These are phyloP conservation scores for Ustilago hordei DNA, from an alignment of 1,284 basidiomycete genomes.

Conservation along the genomic window DNA sequence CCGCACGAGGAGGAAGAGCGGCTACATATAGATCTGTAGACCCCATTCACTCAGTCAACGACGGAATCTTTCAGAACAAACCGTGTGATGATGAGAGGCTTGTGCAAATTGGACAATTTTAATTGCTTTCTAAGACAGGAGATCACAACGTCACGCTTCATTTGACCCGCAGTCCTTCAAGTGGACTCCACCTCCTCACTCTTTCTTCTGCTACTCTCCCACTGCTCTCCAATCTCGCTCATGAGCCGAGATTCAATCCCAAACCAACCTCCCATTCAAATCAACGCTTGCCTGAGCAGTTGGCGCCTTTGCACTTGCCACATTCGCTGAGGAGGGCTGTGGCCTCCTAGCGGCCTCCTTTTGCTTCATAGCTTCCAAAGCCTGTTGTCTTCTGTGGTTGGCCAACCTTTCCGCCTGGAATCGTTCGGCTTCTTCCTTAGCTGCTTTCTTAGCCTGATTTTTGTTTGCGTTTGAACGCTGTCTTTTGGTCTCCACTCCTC, in stretches of 20 bases:
- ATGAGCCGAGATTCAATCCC: conserved; percentile 27
- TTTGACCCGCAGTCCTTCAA: too few species aligned
- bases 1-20: not conserved
- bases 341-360: conserved; percentile 31
- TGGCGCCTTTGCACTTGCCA: conserved; percentile 12
- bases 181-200: not conserved
- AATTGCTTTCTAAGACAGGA: not conserved
- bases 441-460: conserved; percentile 52
- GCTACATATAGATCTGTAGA: conserved; percentile 9
- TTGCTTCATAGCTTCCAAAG: conserved; percentile 31
- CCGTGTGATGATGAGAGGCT: not conserved
- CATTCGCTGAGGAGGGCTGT: conserved; percentile 16
- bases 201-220: not conserved
- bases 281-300: conserved; percentile 46
- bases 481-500: conserved; percentile 49
- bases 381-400: conserved; percentile 48
- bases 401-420: conserved; percentile 56
- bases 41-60: not conserved
- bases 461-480: conserved; percentile 62
- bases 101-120: not conserved
- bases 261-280: conserved; percentile 49
- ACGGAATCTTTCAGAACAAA: not conserved
- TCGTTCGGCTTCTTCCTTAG: conserved; percentile 57
- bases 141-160: not conserved
- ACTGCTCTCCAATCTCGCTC: not conserved